Conservation (phyloP, 2,329 filamentous ascomycete species). For the Diaporthe destruens region DNA sequence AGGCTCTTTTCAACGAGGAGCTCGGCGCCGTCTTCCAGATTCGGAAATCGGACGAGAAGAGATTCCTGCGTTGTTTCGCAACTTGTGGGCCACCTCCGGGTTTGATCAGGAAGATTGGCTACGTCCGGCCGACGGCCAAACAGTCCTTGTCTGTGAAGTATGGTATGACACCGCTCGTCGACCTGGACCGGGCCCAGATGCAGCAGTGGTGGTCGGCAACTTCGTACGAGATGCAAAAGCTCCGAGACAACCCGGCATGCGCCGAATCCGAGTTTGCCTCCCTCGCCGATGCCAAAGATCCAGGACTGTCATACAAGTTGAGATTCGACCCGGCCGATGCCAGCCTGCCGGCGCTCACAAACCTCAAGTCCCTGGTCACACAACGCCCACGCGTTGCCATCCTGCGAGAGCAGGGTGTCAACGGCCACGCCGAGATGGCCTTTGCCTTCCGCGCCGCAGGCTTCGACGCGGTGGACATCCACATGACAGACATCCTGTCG, state of each 20-base stretch:
- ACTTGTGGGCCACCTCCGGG: conserved; percentile 87
- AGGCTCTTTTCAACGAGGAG: conserved; percentile 94
- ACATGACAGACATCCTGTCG: conserved; percentile 93
- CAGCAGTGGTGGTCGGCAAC: conserved; percentile 92
- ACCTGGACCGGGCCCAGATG: conserved; percentile 77
- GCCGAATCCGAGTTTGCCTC: conserved; percentile 85
- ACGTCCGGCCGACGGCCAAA: conserved; percentile 75
- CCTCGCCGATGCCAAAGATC: conserved; percentile 80
- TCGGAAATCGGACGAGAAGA: conserved; percentile 83
- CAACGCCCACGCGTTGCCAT: conserved; percentile 84
- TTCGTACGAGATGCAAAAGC: conserved; percentile 89
- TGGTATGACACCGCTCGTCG: conserved; percentile 75
- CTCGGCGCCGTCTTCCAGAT: conserved; percentile 97
- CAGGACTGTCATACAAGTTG: conserved; percentile 86
- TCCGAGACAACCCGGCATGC: conserved; percentile 88
- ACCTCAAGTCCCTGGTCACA: conserved; percentile 68
- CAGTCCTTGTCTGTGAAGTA: conserved; percentile 84
- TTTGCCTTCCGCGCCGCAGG: conserved; percentile 94
- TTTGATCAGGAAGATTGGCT: conserved; percentile 86
- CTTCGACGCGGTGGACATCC: conserved; percentile 91
- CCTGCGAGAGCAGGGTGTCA: conserved; percentile 93
- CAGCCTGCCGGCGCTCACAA: conserved; percentile 76
- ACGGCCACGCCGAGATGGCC: conserved; percentile 97
- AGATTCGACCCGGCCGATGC: conserved; percentile 84
- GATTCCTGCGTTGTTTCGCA: conserved; percentile 91